These are phyloP conservation scores for Papiliotrema laurentii DNA, from an alignment of 1,284 basidiomycete genomes.

Conservation along the genomic window DNA sequence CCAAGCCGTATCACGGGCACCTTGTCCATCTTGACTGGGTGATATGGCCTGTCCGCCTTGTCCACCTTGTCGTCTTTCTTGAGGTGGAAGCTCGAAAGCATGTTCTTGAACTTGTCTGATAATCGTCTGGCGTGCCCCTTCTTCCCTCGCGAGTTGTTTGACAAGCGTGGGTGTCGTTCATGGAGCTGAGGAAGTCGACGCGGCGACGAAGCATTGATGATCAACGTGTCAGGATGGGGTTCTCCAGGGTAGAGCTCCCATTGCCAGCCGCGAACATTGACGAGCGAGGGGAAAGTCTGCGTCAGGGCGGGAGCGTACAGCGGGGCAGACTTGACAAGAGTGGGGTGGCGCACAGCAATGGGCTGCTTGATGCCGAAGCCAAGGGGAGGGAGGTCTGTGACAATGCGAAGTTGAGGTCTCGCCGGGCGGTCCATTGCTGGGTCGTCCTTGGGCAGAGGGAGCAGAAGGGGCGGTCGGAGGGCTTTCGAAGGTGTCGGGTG, in stretches of 20 bases:
- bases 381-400: constrained; percentile 7
- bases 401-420: constrained; percentile 11
- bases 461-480: not conserved
- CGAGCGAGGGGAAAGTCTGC: not conserved
- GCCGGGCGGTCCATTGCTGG: not conserved
- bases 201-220: not conserved
- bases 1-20: not conserved
- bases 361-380: not conserved
- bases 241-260: not conserved
- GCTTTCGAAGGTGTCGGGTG: not conserved
- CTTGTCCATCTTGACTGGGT: too few relatives aligned
- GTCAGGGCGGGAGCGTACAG: not conserved
- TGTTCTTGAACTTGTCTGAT: constrained; percentile 26
- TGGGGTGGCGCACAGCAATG: constrained; percentile 2
- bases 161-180: not conserved
- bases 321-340: constrained; percentile 1
- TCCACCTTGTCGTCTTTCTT: constrained; percentile 2
- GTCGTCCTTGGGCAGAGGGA: not conserved
- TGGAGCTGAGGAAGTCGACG: not conserved
- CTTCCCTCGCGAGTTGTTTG: too few relatives aligned
- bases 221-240: not conserved
- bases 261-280: not conserved
- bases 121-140: constrained; percentile 18
- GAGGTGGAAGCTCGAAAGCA: constrained; percentile 43
- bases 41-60: too few relatives aligned